Evolutionary conservation across 495 filamentous ascomycete species (phyloP).

Genomic region (Neurospora sp.): DNA sequence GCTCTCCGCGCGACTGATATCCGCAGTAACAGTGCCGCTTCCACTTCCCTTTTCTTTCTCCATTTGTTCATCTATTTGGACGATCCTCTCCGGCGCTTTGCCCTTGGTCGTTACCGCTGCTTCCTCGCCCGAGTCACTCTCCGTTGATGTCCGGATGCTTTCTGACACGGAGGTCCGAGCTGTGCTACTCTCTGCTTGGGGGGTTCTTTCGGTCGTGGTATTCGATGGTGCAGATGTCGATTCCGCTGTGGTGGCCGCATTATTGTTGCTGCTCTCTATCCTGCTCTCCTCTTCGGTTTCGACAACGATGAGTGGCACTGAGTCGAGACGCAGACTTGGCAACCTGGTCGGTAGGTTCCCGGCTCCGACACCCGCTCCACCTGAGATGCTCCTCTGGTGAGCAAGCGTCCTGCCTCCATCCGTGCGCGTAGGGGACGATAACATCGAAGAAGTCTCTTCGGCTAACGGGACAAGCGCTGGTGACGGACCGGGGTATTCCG

Average conservation of each 20-base stretch:
- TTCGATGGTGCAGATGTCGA: not conserved
- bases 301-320: not conserved
- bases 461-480: not conserved
- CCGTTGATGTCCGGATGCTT: not conserved
- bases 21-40: not conserved
- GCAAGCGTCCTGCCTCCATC: not conserved
- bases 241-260: not conserved
- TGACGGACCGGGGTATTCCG: constrained; percentile 34
- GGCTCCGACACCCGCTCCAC: not conserved
- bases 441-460: not conserved
- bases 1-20: not conserved
- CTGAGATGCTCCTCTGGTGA: not conserved
- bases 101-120: not conserved
- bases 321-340: not conserved
- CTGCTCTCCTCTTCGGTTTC: not conserved
- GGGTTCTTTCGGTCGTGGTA: not conserved
- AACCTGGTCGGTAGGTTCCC: not conserved
- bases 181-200: not conserved
- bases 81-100: not conserved
- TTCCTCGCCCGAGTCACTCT: not conserved
- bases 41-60: not conserved
- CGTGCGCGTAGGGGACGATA: not conserved
- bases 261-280: not conserved
- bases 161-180: not conserved
- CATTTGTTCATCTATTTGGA: not conserved